Evolutionary conservation across 352 stramenopile species (phyloP).

Genomic region (Albugo candida): DNA sequence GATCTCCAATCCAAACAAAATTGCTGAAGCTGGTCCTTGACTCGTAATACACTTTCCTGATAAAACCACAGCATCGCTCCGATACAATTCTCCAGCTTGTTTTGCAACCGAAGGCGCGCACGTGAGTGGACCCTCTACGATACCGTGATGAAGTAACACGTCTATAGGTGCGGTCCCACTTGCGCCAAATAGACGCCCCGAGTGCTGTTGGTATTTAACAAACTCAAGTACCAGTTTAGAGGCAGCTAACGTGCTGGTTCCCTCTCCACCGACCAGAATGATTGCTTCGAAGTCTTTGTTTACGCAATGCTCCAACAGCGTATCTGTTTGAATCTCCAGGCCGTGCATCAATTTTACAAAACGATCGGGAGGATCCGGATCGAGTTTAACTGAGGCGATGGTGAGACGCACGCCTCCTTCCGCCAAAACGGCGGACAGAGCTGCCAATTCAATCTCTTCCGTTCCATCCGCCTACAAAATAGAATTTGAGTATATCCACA

Average conservation of each 20-base stretch:
- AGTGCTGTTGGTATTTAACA: slow-evolving; percentile 28
- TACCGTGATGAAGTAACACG: slow-evolving; percentile 22
- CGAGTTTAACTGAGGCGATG: slow-evolving; percentile 12
- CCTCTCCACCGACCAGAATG: slow-evolving; percentile 32
- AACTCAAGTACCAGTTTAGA: slow-evolving; percentile 36
- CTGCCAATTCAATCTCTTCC: slow-evolving; percentile 48
- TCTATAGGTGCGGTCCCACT: slow-evolving; percentile 22
- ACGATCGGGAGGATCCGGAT: slow-evolving; percentile 18
- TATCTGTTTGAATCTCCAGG: slow-evolving; percentile 35
- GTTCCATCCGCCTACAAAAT: slow-evolving; percentile 19
- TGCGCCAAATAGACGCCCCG: slow-evolving; percentile 26
- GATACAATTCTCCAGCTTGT: slow-evolving; percentile 22
- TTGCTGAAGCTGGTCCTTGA: slow-evolving; percentile 22
- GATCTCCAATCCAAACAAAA: slow-evolving; percentile 32
- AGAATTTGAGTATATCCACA: neutral
- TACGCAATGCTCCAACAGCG: slow-evolving; percentile 33
- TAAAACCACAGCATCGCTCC: slow-evolving; percentile 33
- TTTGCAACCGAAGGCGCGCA: slow-evolving; percentile 19
- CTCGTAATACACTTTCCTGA: slow-evolving; percentile 31
- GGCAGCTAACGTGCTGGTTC: slow-evolving; percentile 24
- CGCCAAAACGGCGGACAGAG: slow-evolving; percentile 25
- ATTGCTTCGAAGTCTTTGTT: slow-evolving; percentile 43
- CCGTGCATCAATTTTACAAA: slow-evolving; percentile 34
- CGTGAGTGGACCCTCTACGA: slow-evolving; percentile 24
- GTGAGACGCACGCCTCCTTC: slow-evolving; percentile 43